phyloP scores from a whole-genome alignment of 306 rosid genomes.

The Fagus sylvatica region DNA sequence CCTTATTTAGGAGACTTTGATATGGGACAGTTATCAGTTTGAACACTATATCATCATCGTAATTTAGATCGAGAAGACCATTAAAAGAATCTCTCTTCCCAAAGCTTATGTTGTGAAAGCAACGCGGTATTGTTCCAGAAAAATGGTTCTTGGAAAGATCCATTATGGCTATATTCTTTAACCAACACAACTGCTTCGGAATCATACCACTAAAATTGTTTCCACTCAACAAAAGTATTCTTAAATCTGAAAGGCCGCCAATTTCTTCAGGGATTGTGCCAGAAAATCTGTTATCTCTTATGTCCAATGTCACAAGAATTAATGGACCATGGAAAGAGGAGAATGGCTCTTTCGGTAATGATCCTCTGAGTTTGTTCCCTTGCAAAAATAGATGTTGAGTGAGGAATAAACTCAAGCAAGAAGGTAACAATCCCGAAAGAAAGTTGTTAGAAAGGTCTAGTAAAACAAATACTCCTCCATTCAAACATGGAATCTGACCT shows the following conservation, averaged over 20 bases:
- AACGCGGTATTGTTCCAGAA: slow-evolving; percentile 1
- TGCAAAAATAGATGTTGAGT: background rate
- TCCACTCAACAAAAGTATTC: slow-evolving; percentile 13
- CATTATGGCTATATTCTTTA: background rate
- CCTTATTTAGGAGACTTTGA: background rate
- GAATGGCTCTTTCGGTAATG: too few species aligned
- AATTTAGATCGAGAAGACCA: too few species aligned
- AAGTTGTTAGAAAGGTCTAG: slow-evolving; percentile 26
- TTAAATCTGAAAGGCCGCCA: background rate
- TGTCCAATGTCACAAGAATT: slow-evolving; percentile 14
- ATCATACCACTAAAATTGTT: slow-evolving; percentile 21
- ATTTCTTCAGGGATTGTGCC: slow-evolving; percentile 22
- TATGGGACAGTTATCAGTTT: too few species aligned
- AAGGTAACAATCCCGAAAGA: background rate
- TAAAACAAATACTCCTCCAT: too few species aligned
- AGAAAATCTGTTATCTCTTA: slow-evolving; percentile 6
- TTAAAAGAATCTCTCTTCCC: background rate
- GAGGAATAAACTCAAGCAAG: background rate
- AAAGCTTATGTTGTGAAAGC: slow-evolving; percentile 4
- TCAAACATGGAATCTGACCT: slow-evolving; percentile 26
- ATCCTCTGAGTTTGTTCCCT: slow-evolving; percentile 13
- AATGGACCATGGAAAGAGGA: too few species aligned
- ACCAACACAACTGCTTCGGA: slow-evolving; percentile 7
- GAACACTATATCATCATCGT: too few species aligned
- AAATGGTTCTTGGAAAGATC: slow-evolving; percentile 18